Evolutionary conservation across 2,329 filamentous ascomycete genomes (phyloP).

Genomic region (Claviceps humidiphila): DNA sequence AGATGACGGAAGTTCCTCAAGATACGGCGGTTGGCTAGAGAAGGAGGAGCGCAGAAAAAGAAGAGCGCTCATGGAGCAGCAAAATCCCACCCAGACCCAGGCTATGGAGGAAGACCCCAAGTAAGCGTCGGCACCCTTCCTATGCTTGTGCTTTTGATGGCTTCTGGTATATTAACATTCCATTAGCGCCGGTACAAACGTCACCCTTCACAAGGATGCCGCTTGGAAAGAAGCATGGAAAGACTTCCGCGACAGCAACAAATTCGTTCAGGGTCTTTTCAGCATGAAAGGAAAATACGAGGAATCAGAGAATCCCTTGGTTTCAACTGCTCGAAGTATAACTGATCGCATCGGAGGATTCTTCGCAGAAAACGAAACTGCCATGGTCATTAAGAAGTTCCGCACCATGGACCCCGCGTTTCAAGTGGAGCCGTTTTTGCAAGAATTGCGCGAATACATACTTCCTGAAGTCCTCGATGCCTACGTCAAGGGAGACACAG

Average conservation of each 20-base stretch:
- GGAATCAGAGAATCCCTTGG: slow-evolving; percentile 92
- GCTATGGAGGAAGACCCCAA: slow-evolving; percentile 72
- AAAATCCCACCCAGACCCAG: slow-evolving; percentile 38
- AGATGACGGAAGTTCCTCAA: slow-evolving; percentile 88
- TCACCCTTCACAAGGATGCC: slow-evolving; percentile 92
- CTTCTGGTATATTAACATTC: background rate
- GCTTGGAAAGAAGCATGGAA: slow-evolving; percentile 98
- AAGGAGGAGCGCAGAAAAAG: slow-evolving; percentile 82
- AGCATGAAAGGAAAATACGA: slow-evolving; percentile 77
- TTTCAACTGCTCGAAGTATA: slow-evolving; percentile 85
- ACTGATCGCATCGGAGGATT: slow-evolving; percentile 88
- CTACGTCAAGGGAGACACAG: slow-evolving; percentile 90
- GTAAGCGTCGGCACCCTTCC: slow-evolving; percentile 34
- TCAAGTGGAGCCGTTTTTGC: slow-evolving; percentile 87
- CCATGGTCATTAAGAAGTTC: slow-evolving; percentile 96
- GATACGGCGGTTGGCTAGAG: slow-evolving; percentile 93
- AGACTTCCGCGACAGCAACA: slow-evolving; percentile 83
- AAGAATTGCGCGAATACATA: slow-evolving; percentile 95
- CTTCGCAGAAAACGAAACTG: slow-evolving; percentile 97
- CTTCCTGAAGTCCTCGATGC: slow-evolving; percentile 93
- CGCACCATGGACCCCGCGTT: slow-evolving; percentile 90
- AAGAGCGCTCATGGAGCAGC: slow-evolving; percentile 60
- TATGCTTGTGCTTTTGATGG: slow-evolving; percentile 20
- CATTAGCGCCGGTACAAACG: slow-evolving; percentile 74
- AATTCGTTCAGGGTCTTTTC: slow-evolving; percentile 78